Conservation (phyloP, 2,329 filamentous ascomycete species). For the Aspergillus udagawae region DNA sequence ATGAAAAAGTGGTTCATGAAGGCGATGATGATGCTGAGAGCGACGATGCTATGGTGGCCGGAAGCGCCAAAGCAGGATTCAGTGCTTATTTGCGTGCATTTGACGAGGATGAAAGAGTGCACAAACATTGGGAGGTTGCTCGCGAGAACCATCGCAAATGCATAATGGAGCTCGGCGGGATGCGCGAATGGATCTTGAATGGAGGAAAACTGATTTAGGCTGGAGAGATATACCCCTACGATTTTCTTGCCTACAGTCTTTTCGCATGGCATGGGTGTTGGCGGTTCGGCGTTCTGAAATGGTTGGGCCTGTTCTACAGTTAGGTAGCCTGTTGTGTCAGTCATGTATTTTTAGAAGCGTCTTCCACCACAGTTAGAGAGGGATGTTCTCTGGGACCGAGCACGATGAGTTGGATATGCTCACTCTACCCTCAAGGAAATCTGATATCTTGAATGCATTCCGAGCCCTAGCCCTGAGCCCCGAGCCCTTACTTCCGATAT, state of each 20-base stretch:
- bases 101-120: conserved; percentile 43
- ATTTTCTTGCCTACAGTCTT: not conserved
- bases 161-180: conserved; percentile 38
- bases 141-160: conserved; percentile 43
- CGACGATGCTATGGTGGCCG: conserved; percentile 29
- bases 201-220: conserved; percentile 27
- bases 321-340: not conserved
- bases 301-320: not conserved
- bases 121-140: conserved; percentile 47
- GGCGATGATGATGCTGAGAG: conserved; percentile 18
- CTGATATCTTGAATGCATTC: not conserved
- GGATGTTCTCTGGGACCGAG: not conserved
- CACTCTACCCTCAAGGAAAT: not conserved
- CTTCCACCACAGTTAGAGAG: not conserved
- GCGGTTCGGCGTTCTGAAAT: not conserved
- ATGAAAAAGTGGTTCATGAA: conserved; percentile 13
- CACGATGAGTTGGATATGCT: not conserved
- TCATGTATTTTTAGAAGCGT: not conserved
- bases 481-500: conserved; percentile 17
- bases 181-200: conserved; percentile 36
- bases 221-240: not conserved
- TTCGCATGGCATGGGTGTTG: conserved; percentile 3
- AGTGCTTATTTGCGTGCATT: conserved; percentile 43
- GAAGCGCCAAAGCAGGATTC: conserved; percentile 38
- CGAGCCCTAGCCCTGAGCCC: conserved; percentile 13